Conservation (phyloP, 179 eudicot species). For the Kewa caespitosa region DNA sequence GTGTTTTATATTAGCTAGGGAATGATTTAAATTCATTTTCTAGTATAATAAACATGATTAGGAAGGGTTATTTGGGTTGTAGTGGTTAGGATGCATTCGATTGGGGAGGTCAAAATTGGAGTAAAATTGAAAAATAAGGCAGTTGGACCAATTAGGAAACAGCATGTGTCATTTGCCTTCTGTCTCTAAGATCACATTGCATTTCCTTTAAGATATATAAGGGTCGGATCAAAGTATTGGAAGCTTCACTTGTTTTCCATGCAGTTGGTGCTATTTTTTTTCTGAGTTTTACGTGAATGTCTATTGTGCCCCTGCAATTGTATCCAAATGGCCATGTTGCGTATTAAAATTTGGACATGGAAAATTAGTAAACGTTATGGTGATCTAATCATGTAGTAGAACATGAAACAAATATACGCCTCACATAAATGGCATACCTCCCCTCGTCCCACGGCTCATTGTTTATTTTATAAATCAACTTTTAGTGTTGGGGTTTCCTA, state of each 20-base stretch:
- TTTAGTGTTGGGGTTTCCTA: too few species aligned
- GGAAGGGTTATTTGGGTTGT: constrained; percentile 2
- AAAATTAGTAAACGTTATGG: too few species aligned
- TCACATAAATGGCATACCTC: too few species aligned
- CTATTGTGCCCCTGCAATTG: constrained; percentile 3
- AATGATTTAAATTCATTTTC: not conserved
- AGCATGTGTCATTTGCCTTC: constrained; percentile 35
- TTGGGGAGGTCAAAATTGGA: constrained; percentile 10
- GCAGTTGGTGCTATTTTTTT: constrained; percentile 26
- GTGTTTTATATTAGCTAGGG: constrained; percentile 1
- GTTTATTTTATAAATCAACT: too few species aligned
- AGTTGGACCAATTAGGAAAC: constrained; percentile 22
- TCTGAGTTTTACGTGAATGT: not conserved
- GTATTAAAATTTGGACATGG: not conserved
- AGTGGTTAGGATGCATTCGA: constrained; percentile 25
- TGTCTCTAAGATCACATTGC: constrained; percentile 11
- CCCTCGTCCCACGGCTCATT: too few species aligned
- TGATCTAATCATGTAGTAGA: too few species aligned
- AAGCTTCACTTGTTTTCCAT: not conserved
- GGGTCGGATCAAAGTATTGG: constrained; percentile 19
- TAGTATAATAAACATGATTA: constrained; percentile 4
- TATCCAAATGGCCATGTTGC: not conserved
- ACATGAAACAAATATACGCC: too few species aligned
- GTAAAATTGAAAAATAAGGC: constrained; percentile 23
- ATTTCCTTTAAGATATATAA: constrained; percentile 34